phyloP scores from a whole-genome alignment of 139 green algal genomes.

The Picochlorum sp. region DNA sequence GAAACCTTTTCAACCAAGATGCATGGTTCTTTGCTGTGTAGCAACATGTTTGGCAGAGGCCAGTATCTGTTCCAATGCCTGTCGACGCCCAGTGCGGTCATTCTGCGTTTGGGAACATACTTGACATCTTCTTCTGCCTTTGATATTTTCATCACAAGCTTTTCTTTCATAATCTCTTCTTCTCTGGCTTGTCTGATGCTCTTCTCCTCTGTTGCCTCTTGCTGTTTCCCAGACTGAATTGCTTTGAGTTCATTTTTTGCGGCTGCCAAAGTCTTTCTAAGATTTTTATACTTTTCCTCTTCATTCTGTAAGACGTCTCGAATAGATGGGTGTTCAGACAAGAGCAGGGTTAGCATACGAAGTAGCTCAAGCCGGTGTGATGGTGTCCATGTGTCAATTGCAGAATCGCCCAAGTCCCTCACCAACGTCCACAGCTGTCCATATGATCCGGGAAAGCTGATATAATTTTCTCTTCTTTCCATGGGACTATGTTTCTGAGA shows the following conservation, averaged over 20 bases:
- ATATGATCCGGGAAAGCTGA: too few relatives aligned
- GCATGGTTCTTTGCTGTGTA: too few relatives aligned
- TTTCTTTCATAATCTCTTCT: slow-evolving; percentile 23
- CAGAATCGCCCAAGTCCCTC: background rate
- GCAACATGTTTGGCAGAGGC: slow-evolving; percentile 22
- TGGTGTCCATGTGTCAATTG: background rate
- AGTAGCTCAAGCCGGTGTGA: background rate
- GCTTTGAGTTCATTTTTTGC: background rate
- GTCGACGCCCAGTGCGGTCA: slow-evolving; percentile 44
- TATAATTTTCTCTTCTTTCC: too few relatives aligned
- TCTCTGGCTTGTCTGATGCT: slow-evolving; percentile 6
- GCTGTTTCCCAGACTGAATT: background rate
- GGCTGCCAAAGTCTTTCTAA: background rate
- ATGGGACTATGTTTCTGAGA: too few relatives aligned
- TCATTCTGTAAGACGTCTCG: background rate
- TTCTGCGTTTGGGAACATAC: slow-evolving; percentile 9
- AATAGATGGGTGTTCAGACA: background rate
- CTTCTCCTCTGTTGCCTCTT: background rate
- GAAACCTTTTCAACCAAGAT: too few relatives aligned
- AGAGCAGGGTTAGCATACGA: background rate
- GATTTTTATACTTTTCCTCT: background rate
- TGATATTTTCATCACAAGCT: slow-evolving; percentile 28
- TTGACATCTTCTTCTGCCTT: slow-evolving; percentile 31
- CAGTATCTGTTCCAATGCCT: slow-evolving; percentile 54
- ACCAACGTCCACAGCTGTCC: background rate